Evolutionary conservation across 2,329 filamentous ascomycete genomes (phyloP).

Genomic region (Ophiostoma pallidulum): DNA sequence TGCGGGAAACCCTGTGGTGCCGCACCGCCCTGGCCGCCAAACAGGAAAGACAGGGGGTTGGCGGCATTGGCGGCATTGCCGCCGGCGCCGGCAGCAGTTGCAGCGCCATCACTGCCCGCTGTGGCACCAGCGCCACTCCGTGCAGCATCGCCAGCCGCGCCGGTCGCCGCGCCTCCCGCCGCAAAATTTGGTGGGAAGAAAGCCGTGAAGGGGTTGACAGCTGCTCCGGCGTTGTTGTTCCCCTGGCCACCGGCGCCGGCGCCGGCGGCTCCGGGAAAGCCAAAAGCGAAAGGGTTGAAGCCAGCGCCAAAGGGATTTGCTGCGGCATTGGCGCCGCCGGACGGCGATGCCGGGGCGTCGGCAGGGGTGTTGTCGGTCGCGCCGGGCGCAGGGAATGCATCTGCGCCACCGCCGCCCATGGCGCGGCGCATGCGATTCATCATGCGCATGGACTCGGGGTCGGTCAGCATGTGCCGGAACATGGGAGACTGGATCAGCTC

Average conservation of each 20-base stretch:
- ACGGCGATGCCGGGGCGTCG: slow-evolving; percentile 30
- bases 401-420: slow-evolving; percentile 36
- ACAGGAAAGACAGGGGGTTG: slow-evolving; percentile 32
- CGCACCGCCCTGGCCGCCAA: slow-evolving; percentile 24
- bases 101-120: slow-evolving; percentile 17
- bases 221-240: too few species aligned
- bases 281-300: slow-evolving; percentile 13
- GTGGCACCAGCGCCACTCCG: background rate
- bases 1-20: slow-evolving; percentile 27
- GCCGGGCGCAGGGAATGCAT: slow-evolving; percentile 77
- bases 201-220: slow-evolving; percentile 28
- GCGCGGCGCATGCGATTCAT: slow-evolving; percentile 75
- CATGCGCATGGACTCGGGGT: slow-evolving; percentile 73
- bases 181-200: slow-evolving; percentile 19
- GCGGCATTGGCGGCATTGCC: slow-evolving; percentile 18
- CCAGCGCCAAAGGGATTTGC: slow-evolving; percentile 15
- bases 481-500: slow-evolving; percentile 82
- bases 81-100: slow-evolving; percentile 18
- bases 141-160: background rate
- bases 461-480: slow-evolving; percentile 87
- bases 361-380: slow-evolving; percentile 74
- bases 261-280: background rate
- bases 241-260: background rate
- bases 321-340: slow-evolving; percentile 2
- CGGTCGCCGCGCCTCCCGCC: background rate